These are phyloP conservation scores for Podosphaera leucotricha DNA, from an alignment of 2,329 filamentous ascomycete species.

Conservation along the genomic window DNA sequence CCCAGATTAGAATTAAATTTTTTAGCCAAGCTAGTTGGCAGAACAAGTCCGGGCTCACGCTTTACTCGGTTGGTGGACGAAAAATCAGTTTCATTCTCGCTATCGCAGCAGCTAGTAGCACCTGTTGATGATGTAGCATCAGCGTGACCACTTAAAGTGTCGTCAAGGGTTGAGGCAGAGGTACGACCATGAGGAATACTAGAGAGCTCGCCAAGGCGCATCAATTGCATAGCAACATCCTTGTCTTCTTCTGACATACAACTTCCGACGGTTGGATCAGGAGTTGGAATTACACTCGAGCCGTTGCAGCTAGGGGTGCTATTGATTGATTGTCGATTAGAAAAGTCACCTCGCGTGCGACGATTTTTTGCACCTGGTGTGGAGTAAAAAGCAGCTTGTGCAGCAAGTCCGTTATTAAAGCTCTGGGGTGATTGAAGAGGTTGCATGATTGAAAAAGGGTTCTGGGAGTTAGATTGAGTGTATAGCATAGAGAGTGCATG, in stretches of 20 bases:
- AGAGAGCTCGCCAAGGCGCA: constrained; percentile 82
- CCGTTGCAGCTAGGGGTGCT: constrained; percentile 21
- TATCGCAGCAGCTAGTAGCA: constrained; percentile 58
- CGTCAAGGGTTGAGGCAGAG: constrained; percentile 78
- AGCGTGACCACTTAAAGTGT: constrained; percentile 75
- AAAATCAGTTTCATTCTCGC: constrained; percentile 38
- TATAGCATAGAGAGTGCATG: constrained; percentile 48
- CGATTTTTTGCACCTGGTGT: constrained; percentile 41
- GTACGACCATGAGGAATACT: constrained; percentile 85
- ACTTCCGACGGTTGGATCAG: constrained; percentile 90
- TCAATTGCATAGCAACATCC: constrained; percentile 89
- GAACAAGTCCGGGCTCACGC: constrained; percentile 27
- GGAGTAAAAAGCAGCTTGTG: constrained; percentile 33
- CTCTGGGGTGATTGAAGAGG: constrained; percentile 68
- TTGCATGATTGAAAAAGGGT: constrained; percentile 55
- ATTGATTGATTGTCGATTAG: constrained; percentile 19
- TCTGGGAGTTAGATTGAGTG: constrained; percentile 52
- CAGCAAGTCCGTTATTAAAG: constrained; percentile 29
- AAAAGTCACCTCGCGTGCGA: constrained; percentile 40
- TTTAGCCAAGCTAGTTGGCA: constrained; percentile 21
- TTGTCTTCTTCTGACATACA: constrained; percentile 87
- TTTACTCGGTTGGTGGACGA: constrained; percentile 35
- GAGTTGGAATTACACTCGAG: constrained; percentile 58
- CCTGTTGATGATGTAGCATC: constrained; percentile 68
- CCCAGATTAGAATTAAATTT: constrained; percentile 24